Evolutionary conservation across 1,284 basidiomycete genomes (phyloP).

Genomic region (Rugiboletus extremiorientalis): DNA sequence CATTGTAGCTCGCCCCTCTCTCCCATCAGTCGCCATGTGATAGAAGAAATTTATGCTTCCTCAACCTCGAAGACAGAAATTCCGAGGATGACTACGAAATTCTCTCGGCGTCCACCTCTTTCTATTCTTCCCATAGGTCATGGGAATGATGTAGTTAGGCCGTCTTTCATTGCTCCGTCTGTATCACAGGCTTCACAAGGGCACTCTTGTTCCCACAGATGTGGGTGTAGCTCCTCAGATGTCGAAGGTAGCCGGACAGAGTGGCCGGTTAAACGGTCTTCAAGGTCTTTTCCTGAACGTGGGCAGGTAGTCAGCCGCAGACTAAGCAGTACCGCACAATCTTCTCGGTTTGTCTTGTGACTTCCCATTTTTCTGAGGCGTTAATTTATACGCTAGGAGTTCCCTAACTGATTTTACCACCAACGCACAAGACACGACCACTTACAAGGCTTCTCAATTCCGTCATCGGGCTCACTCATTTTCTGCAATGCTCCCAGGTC

Average conservation of each 20-base stretch:
- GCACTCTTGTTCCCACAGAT: background rate
- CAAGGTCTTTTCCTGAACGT: background rate
- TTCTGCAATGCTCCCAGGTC: background rate
- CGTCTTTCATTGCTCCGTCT: background rate
- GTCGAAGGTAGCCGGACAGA: background rate
- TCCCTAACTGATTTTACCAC: background rate
- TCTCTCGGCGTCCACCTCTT: background rate
- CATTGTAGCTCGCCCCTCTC: constrained; percentile 11
- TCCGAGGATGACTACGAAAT: background rate
- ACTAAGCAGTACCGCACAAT: background rate
- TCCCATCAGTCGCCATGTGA: constrained; percentile 19
- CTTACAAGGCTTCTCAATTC: background rate
- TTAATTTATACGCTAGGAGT: constrained; percentile 10
- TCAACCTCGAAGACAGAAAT: background rate
- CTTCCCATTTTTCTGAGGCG: background rate
- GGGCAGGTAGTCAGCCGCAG: background rate
- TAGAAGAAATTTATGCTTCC: constrained; percentile 17
- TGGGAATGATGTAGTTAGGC: background rate
- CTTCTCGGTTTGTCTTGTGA: constrained; percentile 10
- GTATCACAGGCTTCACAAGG: background rate
- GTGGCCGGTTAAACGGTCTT: background rate
- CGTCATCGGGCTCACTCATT: background rate
- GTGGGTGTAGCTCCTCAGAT: background rate
- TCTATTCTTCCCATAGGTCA: background rate
- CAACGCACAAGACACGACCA: background rate